These are phyloP conservation scores for Zymoseptoria crescenta DNA, from an alignment of 2,329 filamentous ascomycete genomes.

Conservation along the genomic window DNA sequence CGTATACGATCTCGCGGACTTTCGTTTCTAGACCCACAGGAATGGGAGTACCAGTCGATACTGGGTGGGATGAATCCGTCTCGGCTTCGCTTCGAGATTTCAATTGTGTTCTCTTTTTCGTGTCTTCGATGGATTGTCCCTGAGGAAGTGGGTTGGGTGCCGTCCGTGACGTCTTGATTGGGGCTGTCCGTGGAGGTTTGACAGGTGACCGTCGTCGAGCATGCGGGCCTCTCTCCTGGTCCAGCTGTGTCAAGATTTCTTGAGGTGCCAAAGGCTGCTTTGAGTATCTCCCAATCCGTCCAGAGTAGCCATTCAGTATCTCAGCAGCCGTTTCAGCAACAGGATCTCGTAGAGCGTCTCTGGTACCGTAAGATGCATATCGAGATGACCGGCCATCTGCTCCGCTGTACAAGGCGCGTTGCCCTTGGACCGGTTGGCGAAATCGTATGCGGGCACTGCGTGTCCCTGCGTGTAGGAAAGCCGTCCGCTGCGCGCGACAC, in stretches of 20 bases:
- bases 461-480: not conserved
- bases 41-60: not conserved
- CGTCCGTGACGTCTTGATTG: not conserved
- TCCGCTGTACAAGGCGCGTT: not conserved
- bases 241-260: slow-evolving; percentile 15
- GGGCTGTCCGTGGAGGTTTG: not conserved
- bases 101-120: not conserved
- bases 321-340: not conserved
- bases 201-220: not conserved
- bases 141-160: no score
- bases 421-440: not conserved
- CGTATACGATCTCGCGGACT: not conserved
- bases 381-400: not conserved
- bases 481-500: not conserved
- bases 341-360: not conserved
- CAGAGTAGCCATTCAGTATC: not conserved
- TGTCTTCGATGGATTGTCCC: not conserved
- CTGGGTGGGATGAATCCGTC: not conserved
- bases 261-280: slow-evolving; percentile 15
- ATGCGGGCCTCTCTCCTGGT: not conserved
- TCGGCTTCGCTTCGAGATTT: not conserved
- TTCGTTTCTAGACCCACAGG: not conserved
- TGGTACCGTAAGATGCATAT: not conserved
- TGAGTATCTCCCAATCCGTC: slow-evolving; percentile 15
- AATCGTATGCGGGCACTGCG: not conserved